These are phyloP conservation scores for Dipteronia dyeriana DNA, from an alignment of 345 rosid species.

Conservation along the genomic window DNA sequence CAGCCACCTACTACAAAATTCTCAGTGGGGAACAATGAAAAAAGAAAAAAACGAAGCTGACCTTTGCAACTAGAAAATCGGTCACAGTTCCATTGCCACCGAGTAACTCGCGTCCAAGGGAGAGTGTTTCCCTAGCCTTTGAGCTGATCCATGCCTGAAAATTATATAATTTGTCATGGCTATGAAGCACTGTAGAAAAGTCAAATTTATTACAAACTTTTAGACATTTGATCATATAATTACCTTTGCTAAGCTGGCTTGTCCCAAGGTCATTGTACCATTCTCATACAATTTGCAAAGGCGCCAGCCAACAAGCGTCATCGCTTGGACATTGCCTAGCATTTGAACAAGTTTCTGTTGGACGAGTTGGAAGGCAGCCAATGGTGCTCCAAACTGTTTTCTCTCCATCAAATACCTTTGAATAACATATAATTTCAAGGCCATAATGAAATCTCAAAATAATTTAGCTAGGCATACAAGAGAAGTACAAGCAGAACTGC, in stretches of 20 bases:
- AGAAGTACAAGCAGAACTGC: conserved; percentile 17
- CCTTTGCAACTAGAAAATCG: conserved; percentile 96
- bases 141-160: conserved; percentile 78
- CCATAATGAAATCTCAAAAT: background rate
- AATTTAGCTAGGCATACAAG: background rate
- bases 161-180: background rate
- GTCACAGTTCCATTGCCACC: conserved; percentile 91
- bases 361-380: conserved; percentile 89
- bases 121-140: conserved; percentile 80
- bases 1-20: background rate
- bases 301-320: conserved; percentile 94
- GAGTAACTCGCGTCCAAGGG: conserved; percentile 85
- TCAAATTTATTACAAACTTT: background rate
- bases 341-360: conserved; percentile 91
- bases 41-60: conserved; percentile 14
- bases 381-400: conserved; percentile 95
- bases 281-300: conserved; percentile 85
- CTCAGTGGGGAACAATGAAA: background rate
- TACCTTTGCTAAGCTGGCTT: conserved; percentile 91
- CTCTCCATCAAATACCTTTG: conserved; percentile 85
- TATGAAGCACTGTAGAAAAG: background rate
- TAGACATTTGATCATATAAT: conserved; percentile 34
- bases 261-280: conserved; percentile 89
- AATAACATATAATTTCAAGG: conserved; percentile 19
- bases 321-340: conserved; percentile 90